phyloP scores from a whole-genome alignment of 177 flowering plant species.

The Tripterygium wilfordii region DNA sequence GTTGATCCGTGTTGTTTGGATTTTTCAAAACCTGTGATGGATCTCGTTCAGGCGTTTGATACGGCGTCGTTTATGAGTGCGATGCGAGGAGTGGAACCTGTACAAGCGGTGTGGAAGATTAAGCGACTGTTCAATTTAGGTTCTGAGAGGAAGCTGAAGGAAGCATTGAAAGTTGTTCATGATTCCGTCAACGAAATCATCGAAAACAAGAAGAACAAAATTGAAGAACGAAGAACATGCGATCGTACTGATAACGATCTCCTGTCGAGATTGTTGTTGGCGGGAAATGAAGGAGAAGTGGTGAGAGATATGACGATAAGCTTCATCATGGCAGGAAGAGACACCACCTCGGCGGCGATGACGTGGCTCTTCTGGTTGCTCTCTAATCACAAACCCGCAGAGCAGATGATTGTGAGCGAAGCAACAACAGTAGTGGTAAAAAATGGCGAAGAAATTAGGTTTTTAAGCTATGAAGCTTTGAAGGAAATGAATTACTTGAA shows the following conservation, averaged over 20 bases:
- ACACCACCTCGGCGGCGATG: slow-evolving; percentile 81
- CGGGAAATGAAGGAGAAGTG: slow-evolving; percentile 42
- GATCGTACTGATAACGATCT: slow-evolving; percentile 40
- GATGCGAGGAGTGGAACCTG: slow-evolving; percentile 44
- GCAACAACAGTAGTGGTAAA: neutral
- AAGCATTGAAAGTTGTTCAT: slow-evolving; percentile 37
- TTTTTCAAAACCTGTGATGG: slow-evolving; percentile 23
- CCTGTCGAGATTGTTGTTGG: slow-evolving; percentile 42
- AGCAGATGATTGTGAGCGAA: slow-evolving; percentile 29
- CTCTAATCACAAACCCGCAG: slow-evolving; percentile 16
- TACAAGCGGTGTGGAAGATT: slow-evolving; percentile 54
- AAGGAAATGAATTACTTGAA: slow-evolving; percentile 48
- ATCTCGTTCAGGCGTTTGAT: slow-evolving; percentile 54
- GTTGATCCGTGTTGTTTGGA: slow-evolving; percentile 46
- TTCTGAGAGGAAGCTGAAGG: slow-evolving; percentile 46
- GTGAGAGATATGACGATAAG: slow-evolving; percentile 76
- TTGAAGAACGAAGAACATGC: neutral
- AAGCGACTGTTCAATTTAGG: slow-evolving; percentile 52
- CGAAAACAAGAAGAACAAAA: slow-evolving; percentile 8
- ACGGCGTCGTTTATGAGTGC: slow-evolving; percentile 56
- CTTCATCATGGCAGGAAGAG: slow-evolving; percentile 86
- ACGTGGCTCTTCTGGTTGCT: slow-evolving; percentile 90
- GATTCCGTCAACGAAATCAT: slow-evolving; percentile 40
- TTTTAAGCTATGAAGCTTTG: slow-evolving; percentile 31
- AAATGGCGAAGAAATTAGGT: neutral